A percentile compares a stretch with the other conserved stretches of the same genome.
Conservation (phyloP, 768 basidiomycete genomes). For the Dioszegia crocea region DNA sequence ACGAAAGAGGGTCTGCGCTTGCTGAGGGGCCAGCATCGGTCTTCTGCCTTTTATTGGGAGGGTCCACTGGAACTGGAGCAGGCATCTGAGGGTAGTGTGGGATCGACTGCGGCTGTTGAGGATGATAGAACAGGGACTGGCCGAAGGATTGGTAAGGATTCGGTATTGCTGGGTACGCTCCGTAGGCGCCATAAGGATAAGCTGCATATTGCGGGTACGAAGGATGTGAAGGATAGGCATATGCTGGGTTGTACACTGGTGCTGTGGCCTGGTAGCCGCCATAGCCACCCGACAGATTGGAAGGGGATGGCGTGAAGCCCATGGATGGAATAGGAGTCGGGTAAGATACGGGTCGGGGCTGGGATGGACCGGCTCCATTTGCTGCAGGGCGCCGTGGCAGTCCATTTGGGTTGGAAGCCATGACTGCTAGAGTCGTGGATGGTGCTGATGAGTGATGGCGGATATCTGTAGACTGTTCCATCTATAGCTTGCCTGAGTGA, state of each 20-base stretch:
- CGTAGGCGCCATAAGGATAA: conserved; percentile 1
- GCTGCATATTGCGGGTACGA: neutral
- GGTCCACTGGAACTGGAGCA: neutral
- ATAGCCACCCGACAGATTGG: conserved; percentile 2
- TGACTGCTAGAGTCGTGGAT: neutral
- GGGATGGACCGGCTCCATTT: neutral
- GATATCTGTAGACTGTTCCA: too few species aligned
- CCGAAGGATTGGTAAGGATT: conserved; percentile 12
- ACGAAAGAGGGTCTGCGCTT: conserved; percentile 9
- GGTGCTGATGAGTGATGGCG: neutral
- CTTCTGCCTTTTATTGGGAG: conserved; percentile 2
- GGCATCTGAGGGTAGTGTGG: neutral
- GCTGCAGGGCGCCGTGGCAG: neutral
- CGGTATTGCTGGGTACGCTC: neutral
- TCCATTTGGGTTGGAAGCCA: neutral
- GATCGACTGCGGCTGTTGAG: neutral
- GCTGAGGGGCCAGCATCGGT: neutral
- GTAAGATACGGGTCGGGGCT: neutral
- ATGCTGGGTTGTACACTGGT: conserved; percentile 4
- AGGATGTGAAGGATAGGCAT: neutral
- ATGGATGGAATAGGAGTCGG: neutral
- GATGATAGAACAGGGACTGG: conserved; percentile 19
- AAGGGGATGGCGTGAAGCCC: neutral
- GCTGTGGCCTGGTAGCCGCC: neutral
- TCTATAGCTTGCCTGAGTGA: too few species aligned